phyloP scores from a whole-genome alignment of 2,329 filamentous ascomycete species.

The Aphanocladium album region DNA sequence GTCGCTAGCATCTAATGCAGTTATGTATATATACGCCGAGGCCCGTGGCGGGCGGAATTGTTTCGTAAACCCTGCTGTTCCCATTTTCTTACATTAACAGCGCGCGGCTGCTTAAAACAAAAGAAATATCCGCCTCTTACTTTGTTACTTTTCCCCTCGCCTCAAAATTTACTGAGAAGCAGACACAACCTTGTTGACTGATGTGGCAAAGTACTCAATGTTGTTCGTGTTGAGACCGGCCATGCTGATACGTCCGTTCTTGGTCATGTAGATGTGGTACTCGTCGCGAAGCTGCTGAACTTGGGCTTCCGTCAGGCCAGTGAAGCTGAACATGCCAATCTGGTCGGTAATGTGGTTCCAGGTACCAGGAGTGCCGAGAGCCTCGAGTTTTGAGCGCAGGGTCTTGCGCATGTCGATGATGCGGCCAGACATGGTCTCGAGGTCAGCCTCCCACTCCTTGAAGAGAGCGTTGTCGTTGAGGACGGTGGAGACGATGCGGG shows the following conservation, averaged over 20 bases:
- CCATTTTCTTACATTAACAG: conserved; percentile 9
- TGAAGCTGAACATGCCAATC: conserved; percentile 99
- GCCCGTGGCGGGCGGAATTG: not conserved
- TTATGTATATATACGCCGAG: conserved; percentile 3
- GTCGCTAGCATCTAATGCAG: conserved; percentile 7
- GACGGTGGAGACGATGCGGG: conserved; percentile 77
- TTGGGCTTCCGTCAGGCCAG: conserved; percentile 69
- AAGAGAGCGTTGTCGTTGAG: conserved; percentile 81
- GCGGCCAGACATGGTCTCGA: conserved; percentile 88
- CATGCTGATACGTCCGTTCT: conserved; percentile 98
- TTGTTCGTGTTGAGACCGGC: conserved; percentile 92
- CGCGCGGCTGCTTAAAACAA: not conserved
- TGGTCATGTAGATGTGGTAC: conserved; percentile 84
- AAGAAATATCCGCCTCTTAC: not conserved
- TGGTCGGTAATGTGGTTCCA: conserved; percentile 99
- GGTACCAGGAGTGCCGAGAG: conserved; percentile 75
- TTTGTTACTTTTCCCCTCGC: not conserved
- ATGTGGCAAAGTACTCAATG: conserved; percentile 87
- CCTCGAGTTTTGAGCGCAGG: conserved; percentile 75
- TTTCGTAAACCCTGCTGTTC: conserved; percentile 3
- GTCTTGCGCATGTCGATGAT: conserved; percentile 88
- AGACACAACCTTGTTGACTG: conserved; percentile 75
- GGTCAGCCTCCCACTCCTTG: conserved; percentile 85
- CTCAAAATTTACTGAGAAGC: conserved; percentile 17
- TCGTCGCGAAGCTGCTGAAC: conserved; percentile 65